These are phyloP conservation scores for Mucuna pruriens DNA, from an alignment of 306 rosid species.

Conservation along the genomic window DNA sequence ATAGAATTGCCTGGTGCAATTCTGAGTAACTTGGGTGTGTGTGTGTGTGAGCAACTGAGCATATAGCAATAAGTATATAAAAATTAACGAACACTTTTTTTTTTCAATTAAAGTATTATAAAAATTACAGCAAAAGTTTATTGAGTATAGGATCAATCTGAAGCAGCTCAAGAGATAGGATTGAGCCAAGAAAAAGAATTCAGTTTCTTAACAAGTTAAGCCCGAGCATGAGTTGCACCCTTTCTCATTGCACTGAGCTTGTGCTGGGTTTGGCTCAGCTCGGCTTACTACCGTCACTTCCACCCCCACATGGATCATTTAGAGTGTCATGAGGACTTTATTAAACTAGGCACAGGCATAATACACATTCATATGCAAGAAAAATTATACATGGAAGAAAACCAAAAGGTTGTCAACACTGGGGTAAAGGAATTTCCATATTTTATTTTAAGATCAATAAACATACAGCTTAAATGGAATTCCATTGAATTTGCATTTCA, in stretches of 20 bases:
- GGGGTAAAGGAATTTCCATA: neutral
- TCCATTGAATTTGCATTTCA: conserved; percentile 22
- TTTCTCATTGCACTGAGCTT: neutral
- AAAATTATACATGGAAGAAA: neutral
- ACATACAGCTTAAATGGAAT: neutral
- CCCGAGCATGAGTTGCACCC: neutral
- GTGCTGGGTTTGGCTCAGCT: neutral
- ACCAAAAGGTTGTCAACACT: conserved; percentile 6
- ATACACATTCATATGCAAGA: neutral
- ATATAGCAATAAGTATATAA: too few species aligned
- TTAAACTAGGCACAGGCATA: conserved; percentile 46
- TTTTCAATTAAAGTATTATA: neutral
- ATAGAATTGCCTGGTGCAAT: neutral
- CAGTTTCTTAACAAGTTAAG: neutral
- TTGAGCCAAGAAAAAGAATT: neutral
- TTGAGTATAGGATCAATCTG: neutral
- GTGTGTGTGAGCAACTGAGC: neutral
- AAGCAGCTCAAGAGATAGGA: neutral
- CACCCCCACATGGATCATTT: neutral
- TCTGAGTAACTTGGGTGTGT: neutral
- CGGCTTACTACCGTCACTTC: neutral
- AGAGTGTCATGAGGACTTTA: conserved; percentile 22
- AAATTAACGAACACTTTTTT: neutral
- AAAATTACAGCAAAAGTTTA: neutral
- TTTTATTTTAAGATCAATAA: neutral